phyloP scores from a whole-genome alignment of 495 filamentous ascomycete species.

The Hypoxylon perforatum region DNA sequence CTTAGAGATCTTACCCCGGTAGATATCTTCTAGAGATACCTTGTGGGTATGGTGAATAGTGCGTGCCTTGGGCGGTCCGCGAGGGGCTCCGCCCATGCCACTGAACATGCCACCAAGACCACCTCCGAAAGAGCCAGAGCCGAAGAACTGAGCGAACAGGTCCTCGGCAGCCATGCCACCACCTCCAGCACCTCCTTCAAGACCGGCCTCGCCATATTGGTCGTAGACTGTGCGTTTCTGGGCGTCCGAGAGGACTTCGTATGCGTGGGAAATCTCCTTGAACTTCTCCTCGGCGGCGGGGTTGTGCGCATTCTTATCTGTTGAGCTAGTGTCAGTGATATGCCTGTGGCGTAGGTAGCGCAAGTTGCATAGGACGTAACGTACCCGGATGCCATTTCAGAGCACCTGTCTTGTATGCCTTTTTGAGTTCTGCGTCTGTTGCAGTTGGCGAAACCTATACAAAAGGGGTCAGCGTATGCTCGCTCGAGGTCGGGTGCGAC shows the following conservation, averaged over 20 bases:
- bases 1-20: constrained; percentile 97
- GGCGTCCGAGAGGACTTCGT: constrained; percentile 90
- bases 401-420: constrained; percentile 90
- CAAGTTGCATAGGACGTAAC: constrained; percentile 43
- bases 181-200: constrained; percentile 84
- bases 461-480: constrained; percentile 42
- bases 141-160: constrained; percentile 97
- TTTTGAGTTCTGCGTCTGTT: constrained; percentile 83
- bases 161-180: constrained; percentile 97
- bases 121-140: constrained; percentile 77
- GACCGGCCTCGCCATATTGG: constrained; percentile 95
- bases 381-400: constrained; percentile 92
- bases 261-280: constrained; percentile 95
- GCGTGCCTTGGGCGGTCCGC: constrained; percentile 91
- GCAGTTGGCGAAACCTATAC: constrained; percentile 75
- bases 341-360: background rate
- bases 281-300: constrained; percentile 96
- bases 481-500: background rate
- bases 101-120: constrained; percentile 86
- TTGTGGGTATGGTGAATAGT: constrained; percentile 98
- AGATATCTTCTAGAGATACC: constrained; percentile 97
- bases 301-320: constrained; percentile 96
- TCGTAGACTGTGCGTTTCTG: constrained; percentile 94
- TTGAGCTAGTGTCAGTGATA: constrained; percentile 38
- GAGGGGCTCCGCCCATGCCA: constrained; percentile 82